Percentiles rank a stretch among this genome's conserved stretches.
Conservation (phyloP, 176 grass and related monocot genomes). For the Canna indica region DNA sequence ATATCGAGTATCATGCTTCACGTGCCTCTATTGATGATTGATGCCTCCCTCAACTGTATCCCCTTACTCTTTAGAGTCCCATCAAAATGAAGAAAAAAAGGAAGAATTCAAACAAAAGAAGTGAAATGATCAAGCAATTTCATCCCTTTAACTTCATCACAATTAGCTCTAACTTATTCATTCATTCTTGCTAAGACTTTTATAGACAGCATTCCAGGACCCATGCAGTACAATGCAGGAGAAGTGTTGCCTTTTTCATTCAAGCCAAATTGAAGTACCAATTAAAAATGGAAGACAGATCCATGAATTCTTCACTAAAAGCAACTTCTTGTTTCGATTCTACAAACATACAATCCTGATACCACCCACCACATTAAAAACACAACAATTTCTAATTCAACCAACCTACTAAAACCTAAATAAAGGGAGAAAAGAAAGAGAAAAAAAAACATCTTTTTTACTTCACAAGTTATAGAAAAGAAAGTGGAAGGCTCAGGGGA, state of each 20-base stretch:
- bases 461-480: neutral
- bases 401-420: neutral
- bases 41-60: neutral
- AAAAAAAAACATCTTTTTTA: neutral
- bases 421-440: neutral
- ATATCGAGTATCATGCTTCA: neutral
- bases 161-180: neutral
- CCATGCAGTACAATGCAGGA: neutral
- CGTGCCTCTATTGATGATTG: neutral
- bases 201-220: neutral
- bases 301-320: neutral
- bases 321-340: neutral
- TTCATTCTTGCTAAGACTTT: neutral
- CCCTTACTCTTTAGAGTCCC: neutral
- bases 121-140: neutral
- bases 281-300: neutral
- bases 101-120: neutral
- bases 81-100: neutral
- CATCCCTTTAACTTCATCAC: neutral
- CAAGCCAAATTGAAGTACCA: neutral
- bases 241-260: neutral
- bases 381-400: neutral
- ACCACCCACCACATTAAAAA: neutral
- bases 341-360: neutral
- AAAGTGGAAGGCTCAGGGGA: conserved; percentile 27